A percentile compares a stretch with the other conserved stretches of the same genome.
These are phyloP conservation scores for Mallotus repandus DNA, from an alignment of 441 rosid genomes.

Conservation along the genomic window DNA sequence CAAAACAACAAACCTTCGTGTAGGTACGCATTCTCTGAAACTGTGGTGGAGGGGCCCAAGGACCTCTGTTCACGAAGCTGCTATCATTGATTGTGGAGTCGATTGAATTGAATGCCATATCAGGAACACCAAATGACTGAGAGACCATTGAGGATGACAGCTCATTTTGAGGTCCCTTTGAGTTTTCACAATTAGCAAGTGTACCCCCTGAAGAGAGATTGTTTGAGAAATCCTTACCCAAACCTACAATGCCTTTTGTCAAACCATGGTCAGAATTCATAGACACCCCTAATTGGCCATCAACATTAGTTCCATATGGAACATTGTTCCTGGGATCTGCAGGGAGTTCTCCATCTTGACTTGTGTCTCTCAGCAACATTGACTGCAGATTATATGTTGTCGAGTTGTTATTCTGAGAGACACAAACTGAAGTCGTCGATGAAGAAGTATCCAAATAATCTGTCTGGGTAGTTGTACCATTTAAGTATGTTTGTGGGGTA, in stretches of 20 bases:
- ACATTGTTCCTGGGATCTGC: conserved; percentile 44
- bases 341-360: conserved; percentile 55
- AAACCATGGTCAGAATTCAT: conserved; percentile 40
- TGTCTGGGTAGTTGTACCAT: conserved; percentile 42
- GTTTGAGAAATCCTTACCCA: conserved; percentile 51
- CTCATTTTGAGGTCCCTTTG: conserved; percentile 57
- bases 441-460: conserved; percentile 78
- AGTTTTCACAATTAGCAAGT: conserved; percentile 41
- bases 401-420: conserved; percentile 51
- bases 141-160: conserved; percentile 70
- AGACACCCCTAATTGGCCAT: conserved; percentile 39
- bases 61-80: conserved; percentile 41
- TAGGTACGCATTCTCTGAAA: conserved; percentile 63
- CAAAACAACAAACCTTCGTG: conserved; percentile 50
- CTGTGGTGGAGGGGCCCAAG: conserved; percentile 53
- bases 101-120: conserved; percentile 52
- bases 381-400: conserved; percentile 45
- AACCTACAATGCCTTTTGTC: conserved; percentile 40
- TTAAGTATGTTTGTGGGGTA: conserved; percentile 41
- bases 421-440: conserved; percentile 64
- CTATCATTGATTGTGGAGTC: conserved; percentile 53
- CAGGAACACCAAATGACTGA: conserved; percentile 65
- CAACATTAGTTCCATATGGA: conserved; percentile 35
- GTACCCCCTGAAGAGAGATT: conserved; percentile 46
- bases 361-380: conserved; percentile 40